Base-by-base conservation (phyloP, 305 asterid species). In the Fraxinus angustifolia region DNA sequence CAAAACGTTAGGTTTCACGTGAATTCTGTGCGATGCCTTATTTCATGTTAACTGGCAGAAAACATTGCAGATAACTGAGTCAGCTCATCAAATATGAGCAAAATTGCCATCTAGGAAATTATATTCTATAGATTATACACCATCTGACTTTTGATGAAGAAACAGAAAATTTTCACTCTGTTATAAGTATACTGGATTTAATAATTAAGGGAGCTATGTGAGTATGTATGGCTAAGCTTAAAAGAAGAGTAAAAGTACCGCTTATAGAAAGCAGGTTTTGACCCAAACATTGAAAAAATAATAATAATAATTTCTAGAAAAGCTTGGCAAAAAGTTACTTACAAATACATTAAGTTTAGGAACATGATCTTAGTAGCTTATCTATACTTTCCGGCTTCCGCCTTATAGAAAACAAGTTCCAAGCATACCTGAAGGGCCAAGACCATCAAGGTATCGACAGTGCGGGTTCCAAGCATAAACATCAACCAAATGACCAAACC, bases 381-480 rank as follows among this genome's bases (percentile, higher is more conserved):
- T 65, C 6, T 77, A 70, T 10, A 12, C 70, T 40, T 26, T 30
- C 23, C 11, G 0, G 58, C 60, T 40, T 71, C 85, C 42, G 42
- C 50, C 72, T 40, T 1, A 1, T 8, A 79, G 60, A 81, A 74
- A 35, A 19, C 2, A 21, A 76, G 84, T 36, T 65, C 28, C 80
- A 40, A 78, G 76, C 60, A 75, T 78, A 90, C 93, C 91, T 76
- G 90, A 84, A 38, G 95, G 89, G 68, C 92, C 84, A 6, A 78
- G 78, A 74, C 95, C 92, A 84, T 91, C 91, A 50, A 91, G 87
- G 83, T 74, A 88, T 81, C 86, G 82, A 80, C 95, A 91, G 82
- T 91, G 95, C 10, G 93, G 91, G 80, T 85, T 91, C 95, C 95
- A 91, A 14, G 91, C 85, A 87, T 87, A 91, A 21, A 84, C 77